phyloP scores from a whole-genome alignment of 2,329 filamentous ascomycete species.

The Uncinocarpus reesii region DNA sequence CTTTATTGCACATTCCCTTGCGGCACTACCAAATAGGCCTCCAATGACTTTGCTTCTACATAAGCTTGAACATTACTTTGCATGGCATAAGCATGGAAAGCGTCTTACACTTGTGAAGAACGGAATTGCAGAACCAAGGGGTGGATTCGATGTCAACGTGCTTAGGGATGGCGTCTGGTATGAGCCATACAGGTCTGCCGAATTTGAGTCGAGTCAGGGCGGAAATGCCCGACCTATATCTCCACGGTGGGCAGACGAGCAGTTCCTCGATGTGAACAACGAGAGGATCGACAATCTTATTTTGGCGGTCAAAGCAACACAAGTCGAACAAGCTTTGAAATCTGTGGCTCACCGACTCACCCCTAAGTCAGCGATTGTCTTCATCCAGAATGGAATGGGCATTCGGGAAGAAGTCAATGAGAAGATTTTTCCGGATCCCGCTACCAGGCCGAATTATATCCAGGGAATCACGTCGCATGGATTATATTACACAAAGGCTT shows the following conservation, averaged over 20 bases:
- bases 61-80: constrained; percentile 32
- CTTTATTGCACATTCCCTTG: constrained; percentile 64
- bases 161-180: constrained; percentile 28
- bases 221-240: neutral
- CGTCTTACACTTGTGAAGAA: constrained; percentile 29
- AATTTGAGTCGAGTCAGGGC: neutral
- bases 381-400: constrained; percentile 75
- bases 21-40: constrained; percentile 46
- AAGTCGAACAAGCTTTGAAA: constrained; percentile 56
- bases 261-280: constrained; percentile 23
- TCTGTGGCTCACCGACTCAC: constrained; percentile 58
- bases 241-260: neutral
- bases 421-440: constrained; percentile 57
- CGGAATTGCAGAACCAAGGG: constrained; percentile 34
- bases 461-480: constrained; percentile 57
- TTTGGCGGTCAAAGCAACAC: constrained; percentile 62
- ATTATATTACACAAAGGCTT: constrained; percentile 40
- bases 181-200: constrained; percentile 21
- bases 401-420: constrained; percentile 67
- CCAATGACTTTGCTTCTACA: constrained; percentile 75
- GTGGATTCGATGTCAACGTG: constrained; percentile 38
- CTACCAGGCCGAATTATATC: constrained; percentile 62
- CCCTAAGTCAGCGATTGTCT: constrained; percentile 58
- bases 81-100: constrained; percentile 26
- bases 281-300: constrained; percentile 62